phyloP scores from a whole-genome alignment of 768 basidiomycete species.

The Trametes meyenii region DNA sequence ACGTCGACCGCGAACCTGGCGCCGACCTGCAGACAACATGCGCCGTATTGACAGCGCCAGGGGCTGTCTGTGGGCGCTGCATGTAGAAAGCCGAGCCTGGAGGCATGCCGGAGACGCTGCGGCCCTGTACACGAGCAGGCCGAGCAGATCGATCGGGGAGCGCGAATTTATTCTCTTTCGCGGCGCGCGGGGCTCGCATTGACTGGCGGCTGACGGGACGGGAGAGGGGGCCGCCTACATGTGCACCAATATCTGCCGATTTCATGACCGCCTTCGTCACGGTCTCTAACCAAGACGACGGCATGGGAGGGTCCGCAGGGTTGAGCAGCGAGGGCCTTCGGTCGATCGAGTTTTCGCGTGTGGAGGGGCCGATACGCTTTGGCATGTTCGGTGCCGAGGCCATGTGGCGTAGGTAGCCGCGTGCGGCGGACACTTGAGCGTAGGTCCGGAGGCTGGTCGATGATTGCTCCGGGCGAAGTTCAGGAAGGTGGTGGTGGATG shows the following conservation, averaged over 20 bases:
- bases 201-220: conserved; percentile 23
- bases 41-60: conserved; percentile 49
- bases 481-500: conserved; percentile 19
- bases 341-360: conserved; percentile 16
- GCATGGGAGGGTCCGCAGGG: conserved; percentile 51
- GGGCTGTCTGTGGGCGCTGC: conserved; percentile 38
- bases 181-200: conserved; percentile 26
- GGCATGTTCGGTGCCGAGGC: conserved; percentile 57
- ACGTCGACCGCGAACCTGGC: conserved; percentile 63
- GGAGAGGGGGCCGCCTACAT: conserved; percentile 43
- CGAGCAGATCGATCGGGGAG: conserved; percentile 34
- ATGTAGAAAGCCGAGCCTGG: conserved; percentile 28
- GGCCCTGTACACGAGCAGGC: conserved; percentile 3
- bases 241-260: conserved; percentile 50
- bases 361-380: conserved; percentile 18
- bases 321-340: conserved; percentile 13
- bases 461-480: conserved; percentile 23
- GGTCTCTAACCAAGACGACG: conserved; percentile 69
- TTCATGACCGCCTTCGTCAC: conserved; percentile 66
- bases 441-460: conserved; percentile 27
- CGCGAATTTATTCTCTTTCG: conserved; percentile 30
- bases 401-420: conserved; percentile 76
- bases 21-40: conserved; percentile 71
- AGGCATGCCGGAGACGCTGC: conserved; percentile 23
- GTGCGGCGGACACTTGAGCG: conserved; percentile 48